Evolutionary conservation across 768 basidiomycete species (phyloP).

Genomic region (Leccinum pellstonianum): DNA sequence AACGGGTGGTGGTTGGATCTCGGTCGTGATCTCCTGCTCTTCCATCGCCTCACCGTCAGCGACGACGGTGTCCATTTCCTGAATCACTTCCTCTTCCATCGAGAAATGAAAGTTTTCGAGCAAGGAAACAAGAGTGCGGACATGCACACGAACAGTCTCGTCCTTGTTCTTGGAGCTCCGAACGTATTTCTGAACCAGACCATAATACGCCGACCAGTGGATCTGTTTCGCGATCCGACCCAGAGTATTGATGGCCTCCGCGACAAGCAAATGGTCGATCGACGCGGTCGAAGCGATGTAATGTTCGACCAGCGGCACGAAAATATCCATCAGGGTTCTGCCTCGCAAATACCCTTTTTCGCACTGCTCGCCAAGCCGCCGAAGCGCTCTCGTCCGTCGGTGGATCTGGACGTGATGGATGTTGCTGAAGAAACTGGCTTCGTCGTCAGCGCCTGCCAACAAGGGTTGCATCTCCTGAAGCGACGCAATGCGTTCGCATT

Average conservation of each 20-base stretch:
- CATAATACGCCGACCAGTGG: constrained; percentile 81
- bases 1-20: constrained; percentile 11
- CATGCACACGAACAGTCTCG: constrained; percentile 45
- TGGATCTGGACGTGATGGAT: constrained; percentile 92
- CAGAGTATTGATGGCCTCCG: constrained; percentile 80
- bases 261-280: constrained; percentile 80
- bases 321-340: constrained; percentile 72
- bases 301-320: constrained; percentile 84
- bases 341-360: constrained; percentile 64
- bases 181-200: constrained; percentile 78
- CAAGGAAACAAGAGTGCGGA: constrained; percentile 81
- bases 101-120: constrained; percentile 92
- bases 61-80: constrained; percentile 30
- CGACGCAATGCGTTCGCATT: constrained; percentile 54
- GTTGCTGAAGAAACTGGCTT: constrained; percentile 97
- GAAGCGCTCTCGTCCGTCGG: constrained; percentile 81
- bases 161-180: constrained; percentile 55
- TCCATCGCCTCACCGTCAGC: constrained; percentile 32
- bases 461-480: constrained; percentile 81
- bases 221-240: constrained; percentile 77
- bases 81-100: constrained; percentile 56
- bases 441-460: constrained; percentile 84
- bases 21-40: constrained; percentile 19
- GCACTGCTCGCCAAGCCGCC: constrained; percentile 78
- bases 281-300: constrained; percentile 49